Evolutionary conservation across 495 filamentous ascomycete genomes (phyloP).

Genomic region (Aspergillus cavernicola): DNA sequence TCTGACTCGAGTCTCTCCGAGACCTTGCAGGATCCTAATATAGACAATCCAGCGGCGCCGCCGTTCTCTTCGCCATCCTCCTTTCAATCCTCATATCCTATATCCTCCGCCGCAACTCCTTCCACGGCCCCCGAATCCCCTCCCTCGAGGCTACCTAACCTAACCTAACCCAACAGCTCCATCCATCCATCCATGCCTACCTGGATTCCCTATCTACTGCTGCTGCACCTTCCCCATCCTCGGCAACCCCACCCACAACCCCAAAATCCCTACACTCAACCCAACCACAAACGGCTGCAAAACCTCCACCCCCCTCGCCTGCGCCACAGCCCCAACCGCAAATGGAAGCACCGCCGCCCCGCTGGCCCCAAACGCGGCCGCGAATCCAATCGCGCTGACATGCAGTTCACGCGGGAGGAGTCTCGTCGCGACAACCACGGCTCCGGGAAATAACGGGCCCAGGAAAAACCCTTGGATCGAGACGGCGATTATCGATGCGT

Average conservation of each 20-base stretch:
- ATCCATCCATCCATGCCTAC: too few relatives aligned
- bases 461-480: conserved; percentile 63
- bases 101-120: background rate
- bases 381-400: conserved; percentile 71
- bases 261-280: conserved; percentile 54
- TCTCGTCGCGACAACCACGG: conserved; percentile 67
- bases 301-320: conserved; percentile 72
- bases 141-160: background rate
- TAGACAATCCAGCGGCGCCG: conserved; percentile 9
- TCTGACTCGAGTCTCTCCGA: too few relatives aligned
- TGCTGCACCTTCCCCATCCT: conserved; percentile 11
- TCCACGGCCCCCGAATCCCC: background rate
- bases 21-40: too few relatives aligned
- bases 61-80: conserved; percentile 26
- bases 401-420: conserved; percentile 68
- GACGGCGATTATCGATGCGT: conserved; percentile 58
- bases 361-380: conserved; percentile 67
- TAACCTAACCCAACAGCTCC: too few relatives aligned
- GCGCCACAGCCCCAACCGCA: conserved; percentile 77
- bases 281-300: conserved; percentile 74
- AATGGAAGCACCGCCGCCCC: conserved; percentile 83
- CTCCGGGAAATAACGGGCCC: conserved; percentile 60
- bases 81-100: conserved; percentile 23
- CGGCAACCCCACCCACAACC: conserved; percentile 52
- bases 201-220: too few relatives aligned